These are phyloP conservation scores for Viridothelium virens DNA, from an alignment of 495 filamentous ascomycete species.

Conservation along the genomic window DNA sequence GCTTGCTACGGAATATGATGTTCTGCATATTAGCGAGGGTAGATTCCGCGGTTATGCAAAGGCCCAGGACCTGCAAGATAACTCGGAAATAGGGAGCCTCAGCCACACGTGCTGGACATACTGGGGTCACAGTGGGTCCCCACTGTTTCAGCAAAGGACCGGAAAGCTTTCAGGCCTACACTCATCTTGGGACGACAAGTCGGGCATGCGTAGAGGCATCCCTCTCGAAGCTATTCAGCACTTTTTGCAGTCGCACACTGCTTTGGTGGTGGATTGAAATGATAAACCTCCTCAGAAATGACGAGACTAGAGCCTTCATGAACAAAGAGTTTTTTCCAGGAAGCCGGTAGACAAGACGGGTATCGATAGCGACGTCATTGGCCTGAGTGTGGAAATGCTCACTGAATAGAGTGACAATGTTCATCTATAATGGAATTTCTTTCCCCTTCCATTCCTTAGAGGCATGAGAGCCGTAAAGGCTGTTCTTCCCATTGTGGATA, in stretches of 20 bases:
- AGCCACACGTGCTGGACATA: too few species aligned
- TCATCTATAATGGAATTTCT: too few species aligned
- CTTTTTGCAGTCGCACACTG: constrained; percentile 25
- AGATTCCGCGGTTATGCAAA: constrained; percentile 33
- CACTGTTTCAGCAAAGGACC: constrained; percentile 31
- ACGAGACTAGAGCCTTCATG: neutral
- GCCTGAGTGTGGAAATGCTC: too few species aligned
- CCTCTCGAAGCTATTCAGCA: constrained; percentile 32
- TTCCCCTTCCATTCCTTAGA: too few species aligned
- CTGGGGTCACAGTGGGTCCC: constrained; percentile 46
- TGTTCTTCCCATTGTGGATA: too few species aligned
- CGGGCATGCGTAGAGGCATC: constrained; percentile 42
- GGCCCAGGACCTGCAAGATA: constrained; percentile 39
- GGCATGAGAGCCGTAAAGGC: too few species aligned
- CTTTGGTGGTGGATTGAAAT: neutral
- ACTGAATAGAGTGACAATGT: too few species aligned
- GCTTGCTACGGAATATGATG: constrained; percentile 37
- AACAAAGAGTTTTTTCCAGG: too few species aligned
- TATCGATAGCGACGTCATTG: too few species aligned
- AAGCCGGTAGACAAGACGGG: too few species aligned
- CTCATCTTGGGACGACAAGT: constrained; percentile 43
- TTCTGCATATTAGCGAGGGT: constrained; percentile 39
- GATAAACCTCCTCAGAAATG: neutral
- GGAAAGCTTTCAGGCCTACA: constrained; percentile 40
- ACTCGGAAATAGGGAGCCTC: too few species aligned